A percentile compares a stretch with the other conserved stretches of the same genome.
phyloP scores from a whole-genome alignment of 495 filamentous ascomycete species.

The Lophiostoma macrostomum region DNA sequence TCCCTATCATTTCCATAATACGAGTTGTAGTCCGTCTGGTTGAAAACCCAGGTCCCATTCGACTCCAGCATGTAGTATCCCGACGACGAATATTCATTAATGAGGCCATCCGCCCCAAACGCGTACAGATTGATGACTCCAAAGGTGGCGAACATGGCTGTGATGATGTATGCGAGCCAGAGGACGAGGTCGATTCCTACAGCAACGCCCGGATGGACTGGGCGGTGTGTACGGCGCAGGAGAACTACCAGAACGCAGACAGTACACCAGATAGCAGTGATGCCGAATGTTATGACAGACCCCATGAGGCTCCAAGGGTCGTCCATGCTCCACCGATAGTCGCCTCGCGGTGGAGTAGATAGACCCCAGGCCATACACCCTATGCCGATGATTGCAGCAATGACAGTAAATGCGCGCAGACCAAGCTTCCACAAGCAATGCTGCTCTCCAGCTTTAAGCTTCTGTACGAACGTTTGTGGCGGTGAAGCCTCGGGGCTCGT shows the following conservation, averaged over 20 bases:
- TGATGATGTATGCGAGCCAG: constrained; percentile 35
- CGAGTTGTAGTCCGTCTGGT: constrained; percentile 9
- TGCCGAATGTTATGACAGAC: constrained; percentile 31
- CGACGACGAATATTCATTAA: constrained; percentile 1
- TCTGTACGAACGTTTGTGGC: constrained; percentile 9
- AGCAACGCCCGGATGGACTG: constrained; percentile 37
- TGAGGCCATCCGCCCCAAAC: constrained; percentile 14
- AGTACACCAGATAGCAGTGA: constrained; percentile 24
- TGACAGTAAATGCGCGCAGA: constrained; percentile 32
- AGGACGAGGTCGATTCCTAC: constrained; percentile 40
- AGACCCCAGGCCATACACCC: constrained; percentile 34
- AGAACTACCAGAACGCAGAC: constrained; percentile 22
- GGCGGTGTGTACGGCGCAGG: constrained; percentile 18
- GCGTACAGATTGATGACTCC: neutral
- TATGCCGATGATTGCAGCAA: constrained; percentile 33
- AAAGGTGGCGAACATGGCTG: constrained; percentile 19
- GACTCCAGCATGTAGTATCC: constrained; percentile 25
- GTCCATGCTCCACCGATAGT: constrained; percentile 5
- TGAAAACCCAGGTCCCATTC: constrained; percentile 31
- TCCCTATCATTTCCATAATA: constrained; percentile 1
- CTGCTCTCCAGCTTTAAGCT: constrained; percentile 28
- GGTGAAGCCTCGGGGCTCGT: neutral
- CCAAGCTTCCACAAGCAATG: constrained; percentile 37
- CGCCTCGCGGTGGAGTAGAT: neutral
- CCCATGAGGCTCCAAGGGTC: constrained; percentile 18